A percentile compares a stretch with the other conserved stretches of the same genome.
Evolutionary conservation across 75 land plant genomes (phyloP).

Genomic region (Pinus tabuliformis): DNA sequence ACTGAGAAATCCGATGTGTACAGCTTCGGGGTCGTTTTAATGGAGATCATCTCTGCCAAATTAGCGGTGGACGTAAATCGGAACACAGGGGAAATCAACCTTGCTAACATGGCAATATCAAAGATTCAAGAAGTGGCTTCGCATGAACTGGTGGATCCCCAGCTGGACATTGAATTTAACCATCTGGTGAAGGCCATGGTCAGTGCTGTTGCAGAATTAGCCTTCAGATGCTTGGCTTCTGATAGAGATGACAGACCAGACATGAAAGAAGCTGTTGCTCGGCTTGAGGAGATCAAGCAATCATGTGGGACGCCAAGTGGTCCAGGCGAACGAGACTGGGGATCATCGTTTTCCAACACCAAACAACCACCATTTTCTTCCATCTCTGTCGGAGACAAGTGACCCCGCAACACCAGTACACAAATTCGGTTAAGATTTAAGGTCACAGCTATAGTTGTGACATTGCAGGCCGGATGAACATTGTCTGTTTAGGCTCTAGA

Average conservation of each 20-base stretch:
- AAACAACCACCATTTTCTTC: too few species aligned
- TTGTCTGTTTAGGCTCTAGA: too few species aligned
- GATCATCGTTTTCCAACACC: too few species aligned
- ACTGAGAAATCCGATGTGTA: conserved; percentile 46
- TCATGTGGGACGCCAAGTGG: too few species aligned
- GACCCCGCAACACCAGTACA: too few species aligned
- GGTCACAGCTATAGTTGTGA: too few species aligned
- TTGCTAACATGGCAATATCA: conserved; percentile 26
- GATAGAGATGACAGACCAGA: conserved; percentile 30
- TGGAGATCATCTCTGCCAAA: conserved; percentile 36
- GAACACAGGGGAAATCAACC: conserved; percentile 14
- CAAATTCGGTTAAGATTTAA: too few species aligned
- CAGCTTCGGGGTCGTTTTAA: conserved; percentile 42
- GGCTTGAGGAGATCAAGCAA: background rate
- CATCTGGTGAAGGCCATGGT: conserved; percentile 15
- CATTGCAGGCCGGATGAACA: too few species aligned
- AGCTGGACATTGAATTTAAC: conserved; percentile 7
- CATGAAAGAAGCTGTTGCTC: conserved; percentile 27
- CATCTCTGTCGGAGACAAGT: too few species aligned
- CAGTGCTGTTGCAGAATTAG: conserved; percentile 27
- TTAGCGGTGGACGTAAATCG: conserved; percentile 29
- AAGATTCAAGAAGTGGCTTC: conserved; percentile 21
- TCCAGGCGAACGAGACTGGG: too few species aligned
- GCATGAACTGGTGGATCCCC: conserved; percentile 29
- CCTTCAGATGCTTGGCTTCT: conserved; percentile 31